Base-by-base conservation (phyloP, 2,329 filamentous ascomycete genomes). In the Fusarium keratoplasticum region DNA sequence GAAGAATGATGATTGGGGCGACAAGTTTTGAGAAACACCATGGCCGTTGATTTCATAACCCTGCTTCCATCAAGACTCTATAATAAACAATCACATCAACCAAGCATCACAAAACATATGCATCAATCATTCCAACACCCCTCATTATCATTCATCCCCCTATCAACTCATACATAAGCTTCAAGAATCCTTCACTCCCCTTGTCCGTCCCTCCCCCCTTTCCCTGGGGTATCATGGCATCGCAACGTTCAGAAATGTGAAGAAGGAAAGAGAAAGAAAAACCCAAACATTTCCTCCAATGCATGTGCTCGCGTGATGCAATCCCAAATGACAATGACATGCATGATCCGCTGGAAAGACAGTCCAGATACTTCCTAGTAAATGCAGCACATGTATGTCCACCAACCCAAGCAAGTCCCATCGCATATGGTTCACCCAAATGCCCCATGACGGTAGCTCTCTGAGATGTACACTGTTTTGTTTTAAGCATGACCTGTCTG, bases 401-500 rank as follows among this genome's bases (percentile, higher is more conserved):
- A 54, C 67, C 64, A 31, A 54, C 27, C 42, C 47, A 54, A 54
- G 61, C 54, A 27, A 14, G 20, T 33, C 52, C 64, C 66, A 62
- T 27, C 57, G 62, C 68, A 58, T 47, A 66, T 61, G 27, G n/a
- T 60, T 58, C 61, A 31, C 60, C 66, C 66, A 78, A 70, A 72
- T 78, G 70, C 64, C 69, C 72, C 70, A 66, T 75, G 58, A 72
- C 67, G n/a, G 22, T 72, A 61, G 61, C 36, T 70, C 64, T 67
- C 64, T 68, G 61, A 73, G 61, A 72, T 79, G 61, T 78, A 80
- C 76, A 80, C 35, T 36, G 35, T 18, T 36, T 76, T 73, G 72
- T 80, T 69, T 72, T 71, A 75, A 60, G 75, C 71, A 73, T 80
- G 70, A 78, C 71, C 62, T 29, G 33, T 64, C 67, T 61, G 55